These are phyloP conservation scores for Camelina sativa DNA, from an alignment of 345 rosid species.

Conservation along the genomic window DNA sequence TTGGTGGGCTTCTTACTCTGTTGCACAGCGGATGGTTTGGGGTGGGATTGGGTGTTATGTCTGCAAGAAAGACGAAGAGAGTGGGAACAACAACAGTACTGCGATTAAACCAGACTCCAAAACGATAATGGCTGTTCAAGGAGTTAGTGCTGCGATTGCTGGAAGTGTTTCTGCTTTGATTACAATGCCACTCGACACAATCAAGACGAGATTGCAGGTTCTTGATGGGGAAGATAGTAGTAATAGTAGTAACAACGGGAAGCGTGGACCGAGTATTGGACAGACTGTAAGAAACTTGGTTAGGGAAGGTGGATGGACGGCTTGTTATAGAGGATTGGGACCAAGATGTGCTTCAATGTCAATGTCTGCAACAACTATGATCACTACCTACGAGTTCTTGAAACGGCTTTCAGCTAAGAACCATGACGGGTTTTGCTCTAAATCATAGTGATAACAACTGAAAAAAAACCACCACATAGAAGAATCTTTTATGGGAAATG, in stretches of 20 bases:
- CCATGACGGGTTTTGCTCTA: conserved; percentile 53
- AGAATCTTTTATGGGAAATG: conserved; percentile 35
- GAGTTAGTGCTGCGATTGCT: conserved; percentile 92
- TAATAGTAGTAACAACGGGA: conserved; percentile 47
- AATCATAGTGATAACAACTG: conserved; percentile 40
- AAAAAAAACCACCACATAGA: background rate
- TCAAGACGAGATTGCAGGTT: conserved; percentile 92
- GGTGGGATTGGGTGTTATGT: conserved; percentile 56
- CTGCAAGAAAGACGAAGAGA: conserved; percentile 52
- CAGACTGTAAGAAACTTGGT: conserved; percentile 80
- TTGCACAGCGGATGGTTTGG: conserved; percentile 68
- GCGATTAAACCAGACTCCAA: conserved; percentile 64
- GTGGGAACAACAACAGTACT: conserved; percentile 20
- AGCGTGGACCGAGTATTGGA: conserved; percentile 70
- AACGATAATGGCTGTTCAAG: conserved; percentile 88
- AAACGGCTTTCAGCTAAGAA: conserved; percentile 86
- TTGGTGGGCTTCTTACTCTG: conserved; percentile 99
- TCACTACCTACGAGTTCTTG: conserved; percentile 95
- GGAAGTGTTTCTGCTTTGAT: conserved; percentile 92
- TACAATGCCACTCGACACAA: conserved; percentile 94
- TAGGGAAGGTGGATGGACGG: conserved; percentile 89
- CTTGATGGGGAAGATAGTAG: conserved; percentile 65
- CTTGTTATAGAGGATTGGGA: conserved; percentile 92
- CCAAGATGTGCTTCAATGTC: conserved; percentile 97
- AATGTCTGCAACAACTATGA: conserved; percentile 94